Evolutionary conservation across 306 rosid species (phyloP).

Genomic region (Dalbergia oliveri): DNA sequence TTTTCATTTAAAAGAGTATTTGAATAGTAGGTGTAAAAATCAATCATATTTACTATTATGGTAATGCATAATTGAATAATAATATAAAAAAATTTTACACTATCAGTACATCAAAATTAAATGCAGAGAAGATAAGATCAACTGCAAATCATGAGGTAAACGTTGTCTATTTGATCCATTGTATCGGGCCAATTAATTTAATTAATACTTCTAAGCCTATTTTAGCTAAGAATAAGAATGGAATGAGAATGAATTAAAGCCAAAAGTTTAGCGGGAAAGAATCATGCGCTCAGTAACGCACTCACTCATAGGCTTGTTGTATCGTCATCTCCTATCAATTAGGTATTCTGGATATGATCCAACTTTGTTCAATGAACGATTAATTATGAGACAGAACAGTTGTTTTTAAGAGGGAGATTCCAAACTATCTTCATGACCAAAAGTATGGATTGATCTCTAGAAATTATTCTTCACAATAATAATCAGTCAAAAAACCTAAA

Average conservation of each 20-base stretch:
- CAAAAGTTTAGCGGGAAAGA: slow-evolving; percentile 55
- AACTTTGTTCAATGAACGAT: slow-evolving; percentile 36
- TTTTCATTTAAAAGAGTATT: too few species aligned
- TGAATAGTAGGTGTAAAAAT: too few species aligned
- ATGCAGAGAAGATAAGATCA: background rate
- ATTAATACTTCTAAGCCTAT: slow-evolving; percentile 14
- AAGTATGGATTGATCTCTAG: slow-evolving; percentile 15
- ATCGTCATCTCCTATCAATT: slow-evolving; percentile 39
- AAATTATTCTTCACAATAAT: slow-evolving; percentile 44
- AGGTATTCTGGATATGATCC: slow-evolving; percentile 47
- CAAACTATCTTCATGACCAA: slow-evolving; percentile 31
- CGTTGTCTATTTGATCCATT: slow-evolving; percentile 42
- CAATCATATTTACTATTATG: too few species aligned
- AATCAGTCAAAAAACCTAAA: slow-evolving; percentile 44
- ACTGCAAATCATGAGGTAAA: slow-evolving; percentile 35
- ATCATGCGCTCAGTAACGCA: slow-evolving; percentile 44
- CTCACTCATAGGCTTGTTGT: slow-evolving; percentile 19
- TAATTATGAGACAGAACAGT: slow-evolving; percentile 43
- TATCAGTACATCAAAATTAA: too few species aligned
- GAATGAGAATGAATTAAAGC: slow-evolving; percentile 55
- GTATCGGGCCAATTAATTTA: slow-evolving; percentile 49
- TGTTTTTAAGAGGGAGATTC: slow-evolving; percentile 47
- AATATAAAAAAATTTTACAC: too few species aligned
- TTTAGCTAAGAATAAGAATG: slow-evolving; percentile 51
- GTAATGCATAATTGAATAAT: too few species aligned